Evolutionary conservation across 1,284 basidiomycete species (phyloP).

Genomic region (Naganishia sp.): DNA sequence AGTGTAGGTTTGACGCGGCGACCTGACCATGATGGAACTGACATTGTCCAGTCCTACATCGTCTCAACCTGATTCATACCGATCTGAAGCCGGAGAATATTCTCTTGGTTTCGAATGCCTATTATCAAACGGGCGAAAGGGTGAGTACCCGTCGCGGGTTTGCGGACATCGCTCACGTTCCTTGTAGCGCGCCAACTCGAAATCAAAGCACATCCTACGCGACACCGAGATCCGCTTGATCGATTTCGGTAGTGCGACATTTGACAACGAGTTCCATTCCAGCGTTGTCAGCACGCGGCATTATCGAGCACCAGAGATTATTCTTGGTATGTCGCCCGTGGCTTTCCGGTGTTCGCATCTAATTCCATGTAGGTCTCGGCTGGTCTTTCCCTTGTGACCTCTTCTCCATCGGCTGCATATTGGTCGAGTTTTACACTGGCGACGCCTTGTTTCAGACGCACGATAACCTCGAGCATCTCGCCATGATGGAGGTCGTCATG

Average conservation of each 20-base stretch:
- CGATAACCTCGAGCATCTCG: slow-evolving; percentile 97
- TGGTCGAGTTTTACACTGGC: slow-evolving; percentile 98
- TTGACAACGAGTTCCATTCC: slow-evolving; percentile 97
- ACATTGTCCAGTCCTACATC: slow-evolving; percentile 73
- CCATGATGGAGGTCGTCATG: slow-evolving; percentile 99
- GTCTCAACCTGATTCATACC: slow-evolving; percentile 89
- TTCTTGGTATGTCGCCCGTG: slow-evolving; percentile 68
- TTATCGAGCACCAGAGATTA: slow-evolving; percentile 98
- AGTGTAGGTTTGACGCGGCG: slow-evolving; percentile 66
- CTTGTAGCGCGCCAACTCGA: slow-evolving; percentile 11
- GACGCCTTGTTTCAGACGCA: slow-evolving; percentile 98
- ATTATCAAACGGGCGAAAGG: slow-evolving; percentile 31
- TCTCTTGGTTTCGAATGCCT: slow-evolving; percentile 84
- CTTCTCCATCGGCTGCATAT: slow-evolving; percentile 97
- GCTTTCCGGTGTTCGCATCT: slow-evolving; percentile 7
- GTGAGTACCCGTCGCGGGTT: slow-evolving; percentile 5
- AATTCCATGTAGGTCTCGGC: slow-evolving; percentile 68
- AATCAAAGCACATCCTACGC: slow-evolving; percentile 60
- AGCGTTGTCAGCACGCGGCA: slow-evolving; percentile 96
- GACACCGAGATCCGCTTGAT: slow-evolving; percentile 94
- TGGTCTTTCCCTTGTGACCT: slow-evolving; percentile 99
- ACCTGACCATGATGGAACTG: not conserved
- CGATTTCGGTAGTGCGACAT: slow-evolving; percentile 96
- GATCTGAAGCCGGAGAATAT: slow-evolving; percentile 99
- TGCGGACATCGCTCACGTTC: not conserved